Evolutionary conservation across 2,329 filamentous ascomycete genomes (phyloP).

Genomic region (Hymenoscyphus fructigenus): DNA sequence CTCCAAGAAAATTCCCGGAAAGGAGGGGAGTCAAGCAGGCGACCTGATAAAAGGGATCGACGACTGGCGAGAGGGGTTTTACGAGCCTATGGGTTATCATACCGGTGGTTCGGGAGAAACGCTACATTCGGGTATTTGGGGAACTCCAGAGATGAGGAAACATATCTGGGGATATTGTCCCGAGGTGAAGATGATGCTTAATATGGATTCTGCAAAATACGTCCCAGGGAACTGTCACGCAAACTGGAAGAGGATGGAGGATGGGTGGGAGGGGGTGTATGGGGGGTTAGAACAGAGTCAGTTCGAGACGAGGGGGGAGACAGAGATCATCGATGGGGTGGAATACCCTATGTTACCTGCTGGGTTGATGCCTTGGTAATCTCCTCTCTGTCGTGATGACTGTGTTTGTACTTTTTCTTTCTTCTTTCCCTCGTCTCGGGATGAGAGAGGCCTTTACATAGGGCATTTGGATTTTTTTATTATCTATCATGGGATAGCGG

Average conservation of each 20-base stretch:
- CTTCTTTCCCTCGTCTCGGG: background rate
- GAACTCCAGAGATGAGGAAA: slow-evolving; percentile 45
- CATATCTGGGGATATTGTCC: slow-evolving; percentile 58
- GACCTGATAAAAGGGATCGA: slow-evolving; percentile 44
- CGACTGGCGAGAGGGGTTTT: slow-evolving; percentile 52
- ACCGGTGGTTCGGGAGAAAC: slow-evolving; percentile 49
- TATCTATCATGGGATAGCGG: background rate
- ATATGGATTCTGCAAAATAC: slow-evolving; percentile 53
- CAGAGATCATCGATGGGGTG: slow-evolving; percentile 34
- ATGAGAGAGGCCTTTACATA: background rate
- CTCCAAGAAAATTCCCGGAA: slow-evolving; percentile 27
- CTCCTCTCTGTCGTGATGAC: background rate
- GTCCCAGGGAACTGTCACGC: slow-evolving; percentile 48
- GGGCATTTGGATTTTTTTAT: background rate
- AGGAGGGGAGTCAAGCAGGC: slow-evolving; percentile 28
- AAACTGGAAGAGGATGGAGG: slow-evolving; percentile 45
- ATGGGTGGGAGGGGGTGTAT: slow-evolving; percentile 27
- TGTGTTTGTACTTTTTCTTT: background rate
- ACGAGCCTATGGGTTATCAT: slow-evolving; percentile 60
- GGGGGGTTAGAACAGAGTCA: background rate
- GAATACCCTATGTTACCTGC: slow-evolving; percentile 36
- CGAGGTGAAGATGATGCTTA: slow-evolving; percentile 57
- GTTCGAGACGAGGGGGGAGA: background rate
- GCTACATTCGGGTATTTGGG: slow-evolving; percentile 50
- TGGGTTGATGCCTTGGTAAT: slow-evolving; percentile 34